Percentiles rank a stretch among this genome's conserved stretches.
Evolutionary conservation across 2,329 filamentous ascomycete genomes (phyloP).

Genomic region (Ceratocystis variospora): DNA sequence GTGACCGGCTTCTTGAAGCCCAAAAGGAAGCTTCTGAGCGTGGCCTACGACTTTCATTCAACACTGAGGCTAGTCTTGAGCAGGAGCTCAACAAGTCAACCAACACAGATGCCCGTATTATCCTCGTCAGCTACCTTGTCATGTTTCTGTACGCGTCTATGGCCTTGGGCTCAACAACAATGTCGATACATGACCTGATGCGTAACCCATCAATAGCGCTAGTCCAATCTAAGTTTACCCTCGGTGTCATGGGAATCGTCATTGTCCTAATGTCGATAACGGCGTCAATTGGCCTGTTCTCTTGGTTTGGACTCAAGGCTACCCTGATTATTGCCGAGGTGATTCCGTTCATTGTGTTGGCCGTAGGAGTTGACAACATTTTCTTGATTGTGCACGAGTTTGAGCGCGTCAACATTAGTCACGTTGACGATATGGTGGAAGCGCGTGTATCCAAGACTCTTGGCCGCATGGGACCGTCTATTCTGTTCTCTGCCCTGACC

Average conservation of each 20-base stretch:
- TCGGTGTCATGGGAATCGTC: conserved; percentile 85
- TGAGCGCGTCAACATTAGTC: conserved; percentile 81
- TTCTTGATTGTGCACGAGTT: conserved; percentile 98
- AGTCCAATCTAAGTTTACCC: conserved; percentile 90
- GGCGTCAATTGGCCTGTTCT: conserved; percentile 88
- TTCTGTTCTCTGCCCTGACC: conserved; percentile 84
- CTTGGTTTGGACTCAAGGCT: conserved; percentile 79
- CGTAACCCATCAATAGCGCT: conserved; percentile 71
- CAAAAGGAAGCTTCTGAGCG: conserved; percentile 65
- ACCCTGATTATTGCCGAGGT: conserved; percentile 97
- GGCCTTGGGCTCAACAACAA: conserved; percentile 74
- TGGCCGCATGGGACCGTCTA: conserved; percentile 94
- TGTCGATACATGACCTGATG: conserved; percentile 63
- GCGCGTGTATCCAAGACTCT: conserved; percentile 74
- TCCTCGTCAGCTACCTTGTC: conserved; percentile 90
- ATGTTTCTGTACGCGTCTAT: conserved; percentile 98
- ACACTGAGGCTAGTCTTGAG: conserved; percentile 85
- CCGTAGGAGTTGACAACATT: conserved; percentile 96
- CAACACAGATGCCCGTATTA: conserved; percentile 94
- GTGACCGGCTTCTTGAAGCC: conserved; percentile 57
- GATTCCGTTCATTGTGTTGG: conserved; percentile 91
- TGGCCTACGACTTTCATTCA: conserved; percentile 82
- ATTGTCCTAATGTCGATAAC: conserved; percentile 97
- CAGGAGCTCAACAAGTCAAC: conserved; percentile 95
- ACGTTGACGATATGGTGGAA: conserved; percentile 78